A percentile compares a stretch with the other conserved stretches of the same genome.
Evolutionary conservation across 2,329 filamentous ascomycete species (phyloP).

Genomic region (Drechslerella coelobrocha): DNA sequence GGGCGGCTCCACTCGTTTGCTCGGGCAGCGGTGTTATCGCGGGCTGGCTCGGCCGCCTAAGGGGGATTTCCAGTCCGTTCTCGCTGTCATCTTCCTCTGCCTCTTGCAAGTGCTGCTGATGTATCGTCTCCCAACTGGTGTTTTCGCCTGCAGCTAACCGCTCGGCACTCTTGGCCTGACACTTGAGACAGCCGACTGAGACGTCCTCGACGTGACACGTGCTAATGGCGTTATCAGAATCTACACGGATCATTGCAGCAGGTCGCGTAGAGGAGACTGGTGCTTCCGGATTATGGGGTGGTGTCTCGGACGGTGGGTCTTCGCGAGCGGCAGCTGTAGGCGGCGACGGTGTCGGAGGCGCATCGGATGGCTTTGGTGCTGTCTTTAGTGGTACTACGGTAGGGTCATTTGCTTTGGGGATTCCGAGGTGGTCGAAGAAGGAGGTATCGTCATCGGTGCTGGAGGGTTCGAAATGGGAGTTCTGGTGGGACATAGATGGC

Average conservation of each 20-base stretch:
- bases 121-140: constrained; percentile 40
- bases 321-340: background rate
- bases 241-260: constrained; percentile 16
- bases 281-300: background rate
- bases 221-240: constrained; percentile 43
- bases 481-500: constrained; percentile 2
- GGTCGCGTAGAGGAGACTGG: background rate
- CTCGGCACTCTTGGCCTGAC: constrained; percentile 39
- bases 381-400: background rate
- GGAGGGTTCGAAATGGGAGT: background rate
- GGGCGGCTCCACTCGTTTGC: background rate
- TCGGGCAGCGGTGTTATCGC: background rate
- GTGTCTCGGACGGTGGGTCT: background rate
- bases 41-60: constrained; percentile 12
- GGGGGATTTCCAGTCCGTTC: constrained; percentile 29
- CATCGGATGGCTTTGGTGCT: background rate
- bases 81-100: constrained; percentile 25
- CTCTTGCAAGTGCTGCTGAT: constrained; percentile 36
- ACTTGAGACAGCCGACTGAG: constrained; percentile 41
- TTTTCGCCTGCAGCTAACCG: constrained; percentile 29
- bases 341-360: too few species aligned
- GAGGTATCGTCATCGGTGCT: constrained; percentile 18
- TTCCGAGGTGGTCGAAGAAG: constrained; percentile 27
- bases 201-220: constrained; percentile 45
- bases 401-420: constrained; percentile 18